Evolutionary conservation across 805 yeast species (phyloP), one percentile per base, ranked within the genome.

Genomic region (Ogataea henricii): DNA sequence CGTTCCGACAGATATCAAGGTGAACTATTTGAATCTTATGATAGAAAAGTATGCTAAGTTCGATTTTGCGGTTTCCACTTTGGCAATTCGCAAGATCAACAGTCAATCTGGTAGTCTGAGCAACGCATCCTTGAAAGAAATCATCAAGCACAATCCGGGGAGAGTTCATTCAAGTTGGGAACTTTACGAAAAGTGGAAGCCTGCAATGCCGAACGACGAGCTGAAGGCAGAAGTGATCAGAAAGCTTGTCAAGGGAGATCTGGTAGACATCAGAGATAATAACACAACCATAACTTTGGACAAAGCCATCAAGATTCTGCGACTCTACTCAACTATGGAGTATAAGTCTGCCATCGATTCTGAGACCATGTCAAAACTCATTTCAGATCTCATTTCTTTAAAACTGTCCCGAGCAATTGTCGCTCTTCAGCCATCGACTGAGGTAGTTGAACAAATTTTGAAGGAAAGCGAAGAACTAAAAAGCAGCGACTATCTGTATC

Each of bases 111-210:
- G 46, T 2, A 39, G 49, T 8, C 20, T 60, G 8, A 34, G 53
- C 5, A n/a, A 34, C 20, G 47, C 34, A 5, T 48, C 71, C 0
- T 44, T 60, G 9, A 40, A 50, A 14, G 62, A 66, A 35, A 34
- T 65, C 2, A 55, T 68, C 17, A 57, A 56, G 47, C 51, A 63
- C 33, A 68, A 69, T 51, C 72, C 73, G 0, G 72, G 71, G 9
- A 59, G 73, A 51, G 71, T 67, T 14, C 52, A 51, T 22, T 56
- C 68, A 10, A 60, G 65, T 36, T 68, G 65, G 64, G 70, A 66
- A 38, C 23, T 68, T n/a, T 69, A 48, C 43, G 41, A 57, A 7
- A 44, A 53, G n/a, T 50, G 26, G 29, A 27, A 30, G 32, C 22
- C 26, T 12, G 39, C 8, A 12, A 9, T n/a, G 16, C 36, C 40